These are phyloP conservation scores for Rhodotorula sp. DNA, from an alignment of 1,284 basidiomycete genomes.

Conservation along the genomic window DNA sequence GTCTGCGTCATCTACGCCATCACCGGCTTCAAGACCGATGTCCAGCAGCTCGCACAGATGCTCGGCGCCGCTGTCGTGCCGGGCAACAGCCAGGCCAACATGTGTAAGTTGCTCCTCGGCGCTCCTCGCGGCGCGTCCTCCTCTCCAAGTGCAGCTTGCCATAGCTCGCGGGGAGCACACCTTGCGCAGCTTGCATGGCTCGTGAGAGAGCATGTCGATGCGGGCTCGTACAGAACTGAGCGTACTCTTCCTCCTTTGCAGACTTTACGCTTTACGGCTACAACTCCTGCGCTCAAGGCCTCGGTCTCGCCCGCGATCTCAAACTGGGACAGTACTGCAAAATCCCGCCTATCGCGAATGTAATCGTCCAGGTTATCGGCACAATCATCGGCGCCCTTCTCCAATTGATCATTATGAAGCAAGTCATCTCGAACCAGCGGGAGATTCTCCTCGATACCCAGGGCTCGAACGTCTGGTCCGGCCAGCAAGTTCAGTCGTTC, in stretches of 20 bases:
- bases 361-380: conserved; percentile 65
- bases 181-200: no score
- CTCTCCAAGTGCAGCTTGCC: no score
- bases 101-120: conserved; percentile 42
- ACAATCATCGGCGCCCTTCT: conserved; percentile 59
- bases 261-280: conserved; percentile 40
- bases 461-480: conserved; percentile 53
- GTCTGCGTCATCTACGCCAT: conserved; percentile 60
- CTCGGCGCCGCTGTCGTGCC: conserved; percentile 62
- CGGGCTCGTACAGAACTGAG: not conserved
- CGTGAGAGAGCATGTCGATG: not conserved
- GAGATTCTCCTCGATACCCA: conserved; percentile 56
- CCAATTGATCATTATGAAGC: conserved; percentile 56
- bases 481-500: conserved; percentile 58
- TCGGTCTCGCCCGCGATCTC: conserved; percentile 59
- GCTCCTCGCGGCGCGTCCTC: not conserved
- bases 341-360: conserved; percentile 57
- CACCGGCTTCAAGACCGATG: conserved; percentile 51
- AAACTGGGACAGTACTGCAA: conserved; percentile 72
- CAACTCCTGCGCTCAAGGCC: conserved; percentile 54
- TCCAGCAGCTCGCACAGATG: conserved; percentile 62
- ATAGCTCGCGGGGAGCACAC: no score
- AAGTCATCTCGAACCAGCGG: conserved; percentile 55
- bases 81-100: conserved; percentile 64
- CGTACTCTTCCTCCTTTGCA: conserved; percentile 32